Conservation (phyloP, 2,329 filamentous ascomycete species). For the Dactylellina haptotyla region DNA sequence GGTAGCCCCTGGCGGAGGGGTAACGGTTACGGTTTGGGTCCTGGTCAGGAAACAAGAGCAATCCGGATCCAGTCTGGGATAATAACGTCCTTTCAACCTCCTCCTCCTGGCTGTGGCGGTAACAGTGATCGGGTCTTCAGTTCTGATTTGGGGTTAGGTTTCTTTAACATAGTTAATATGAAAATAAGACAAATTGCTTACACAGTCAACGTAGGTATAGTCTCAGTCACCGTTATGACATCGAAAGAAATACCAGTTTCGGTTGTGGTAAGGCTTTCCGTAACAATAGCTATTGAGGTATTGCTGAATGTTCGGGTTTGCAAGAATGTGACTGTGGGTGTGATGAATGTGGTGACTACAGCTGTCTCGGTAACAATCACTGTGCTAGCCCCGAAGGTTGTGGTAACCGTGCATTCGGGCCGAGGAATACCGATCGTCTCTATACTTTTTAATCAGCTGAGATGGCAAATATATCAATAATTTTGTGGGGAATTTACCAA, state of each 20-base stretch:
- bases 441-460: not conserved
- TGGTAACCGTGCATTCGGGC: conserved; percentile 17
- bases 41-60: conserved; percentile 49
- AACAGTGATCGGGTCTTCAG: conserved; percentile 23
- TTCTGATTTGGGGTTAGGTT: not conserved
- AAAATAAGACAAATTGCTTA: not conserved
- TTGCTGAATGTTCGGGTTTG: conserved; percentile 36
- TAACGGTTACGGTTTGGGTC: conserved; percentile 34
- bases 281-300: conserved; percentile 26
- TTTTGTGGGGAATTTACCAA: conserved; percentile 13
- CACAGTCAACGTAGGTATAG: conserved; percentile 38
- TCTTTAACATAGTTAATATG: not conserved
- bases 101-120: conserved; percentile 12
- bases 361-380: conserved; percentile 29
- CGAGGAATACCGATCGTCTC: conserved; percentile 22
- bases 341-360: conserved; percentile 45
- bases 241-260: conserved; percentile 22
- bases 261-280: conserved; percentile 11
- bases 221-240: conserved; percentile 13
- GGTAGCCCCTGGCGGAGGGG: conserved; percentile 19
- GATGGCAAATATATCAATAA: not conserved
- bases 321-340: conserved; percentile 35
- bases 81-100: conserved; percentile 27
- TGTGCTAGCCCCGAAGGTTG: conserved; percentile 18
- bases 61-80: conserved; percentile 37